phyloP scores from a whole-genome alignment of 306 rosid species.

The Prosopis cineraria region DNA sequence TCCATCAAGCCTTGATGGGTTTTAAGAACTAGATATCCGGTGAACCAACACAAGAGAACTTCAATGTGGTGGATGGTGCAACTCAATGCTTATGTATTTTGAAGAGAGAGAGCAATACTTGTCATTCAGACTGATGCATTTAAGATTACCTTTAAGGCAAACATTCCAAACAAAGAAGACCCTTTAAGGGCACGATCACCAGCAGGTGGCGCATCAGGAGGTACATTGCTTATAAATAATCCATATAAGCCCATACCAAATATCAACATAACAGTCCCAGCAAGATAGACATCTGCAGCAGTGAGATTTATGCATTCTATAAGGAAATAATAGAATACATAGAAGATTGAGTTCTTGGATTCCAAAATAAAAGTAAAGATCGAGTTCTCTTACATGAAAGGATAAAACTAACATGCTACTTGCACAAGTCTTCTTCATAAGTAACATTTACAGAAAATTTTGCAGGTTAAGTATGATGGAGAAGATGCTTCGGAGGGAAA shows the following conservation, averaged over 20 bases:
- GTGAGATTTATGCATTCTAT: constrained; percentile 30
- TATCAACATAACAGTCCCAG: constrained; percentile 96
- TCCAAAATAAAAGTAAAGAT: constrained; percentile 1
- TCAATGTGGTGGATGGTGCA: background rate
- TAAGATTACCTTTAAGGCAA: constrained; percentile 77
- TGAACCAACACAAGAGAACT: no score
- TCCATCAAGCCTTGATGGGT: no score
- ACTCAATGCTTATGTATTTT: background rate
- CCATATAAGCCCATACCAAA: constrained; percentile 96
- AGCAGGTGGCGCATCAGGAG: constrained; percentile 53
- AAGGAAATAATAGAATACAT: background rate
- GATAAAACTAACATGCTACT: constrained; percentile 7
- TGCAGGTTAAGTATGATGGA: background rate
- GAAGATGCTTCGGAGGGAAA: background rate
- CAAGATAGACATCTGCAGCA: constrained; percentile 95
- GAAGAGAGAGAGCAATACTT: background rate
- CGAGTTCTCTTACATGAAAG: constrained; percentile 12
- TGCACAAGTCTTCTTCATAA: background rate
- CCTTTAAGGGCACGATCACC: constrained; percentile 77
- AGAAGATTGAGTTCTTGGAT: constrained; percentile 8
- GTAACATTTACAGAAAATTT: background rate
- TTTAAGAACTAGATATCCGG: no score
- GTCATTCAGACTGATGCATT: background rate
- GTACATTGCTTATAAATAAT: constrained; percentile 75
- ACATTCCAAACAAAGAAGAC: constrained; percentile 95